A percentile compares a stretch with the other conserved stretches of the same genome.
These are phyloP conservation scores for Zygosaccharomyces bailii DNA, from an alignment of 805 yeast species.

Conservation along the genomic window DNA sequence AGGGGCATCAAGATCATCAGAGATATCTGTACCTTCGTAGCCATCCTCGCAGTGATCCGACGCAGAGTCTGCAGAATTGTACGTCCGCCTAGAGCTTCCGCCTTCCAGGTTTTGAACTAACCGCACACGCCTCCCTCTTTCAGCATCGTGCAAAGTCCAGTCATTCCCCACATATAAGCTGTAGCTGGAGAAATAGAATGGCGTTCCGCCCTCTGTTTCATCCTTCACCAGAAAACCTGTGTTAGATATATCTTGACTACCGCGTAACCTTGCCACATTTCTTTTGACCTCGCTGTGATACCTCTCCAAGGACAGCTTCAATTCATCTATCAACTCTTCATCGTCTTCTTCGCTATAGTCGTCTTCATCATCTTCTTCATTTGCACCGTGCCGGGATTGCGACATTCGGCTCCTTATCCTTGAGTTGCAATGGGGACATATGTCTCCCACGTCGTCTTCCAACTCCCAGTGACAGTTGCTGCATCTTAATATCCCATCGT, in stretches of 20 bases:
- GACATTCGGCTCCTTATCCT: conserved; percentile 38
- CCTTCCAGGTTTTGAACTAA: conserved; percentile 5
- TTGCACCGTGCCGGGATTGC: conserved; percentile 7
- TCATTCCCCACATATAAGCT: conserved; percentile 8
- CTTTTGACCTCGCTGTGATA: not conserved
- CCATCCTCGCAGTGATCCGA: not conserved
- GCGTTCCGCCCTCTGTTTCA: not conserved
- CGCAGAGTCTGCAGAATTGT: not conserved
- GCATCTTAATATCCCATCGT: conserved; percentile 73
- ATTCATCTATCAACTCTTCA: conserved; percentile 7
- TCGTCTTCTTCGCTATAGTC: conserved; percentile 12
- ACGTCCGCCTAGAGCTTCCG: not conserved
- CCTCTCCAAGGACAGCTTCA: conserved; percentile 1
- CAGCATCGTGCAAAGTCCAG: conserved; percentile 15
- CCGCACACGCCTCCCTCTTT: conserved; percentile 13
- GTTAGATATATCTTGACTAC: not conserved
- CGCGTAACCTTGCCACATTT: not conserved
- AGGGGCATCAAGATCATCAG: conserved; percentile 14
- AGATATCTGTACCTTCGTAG: conserved; percentile 2
- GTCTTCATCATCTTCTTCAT: conserved; percentile 16
- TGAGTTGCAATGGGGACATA: conserved; percentile 67
- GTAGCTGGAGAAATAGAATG: conserved; percentile 9
- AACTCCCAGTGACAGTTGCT: conserved; percentile 80
- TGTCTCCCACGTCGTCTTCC: conserved; percentile 45
- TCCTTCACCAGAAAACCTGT: not conserved